A percentile compares a stretch with the other conserved stretches of the same genome.
Evolutionary conservation across 192 early-diverging fungal species (phyloP).

Genomic region (Podila epicladia): DNA sequence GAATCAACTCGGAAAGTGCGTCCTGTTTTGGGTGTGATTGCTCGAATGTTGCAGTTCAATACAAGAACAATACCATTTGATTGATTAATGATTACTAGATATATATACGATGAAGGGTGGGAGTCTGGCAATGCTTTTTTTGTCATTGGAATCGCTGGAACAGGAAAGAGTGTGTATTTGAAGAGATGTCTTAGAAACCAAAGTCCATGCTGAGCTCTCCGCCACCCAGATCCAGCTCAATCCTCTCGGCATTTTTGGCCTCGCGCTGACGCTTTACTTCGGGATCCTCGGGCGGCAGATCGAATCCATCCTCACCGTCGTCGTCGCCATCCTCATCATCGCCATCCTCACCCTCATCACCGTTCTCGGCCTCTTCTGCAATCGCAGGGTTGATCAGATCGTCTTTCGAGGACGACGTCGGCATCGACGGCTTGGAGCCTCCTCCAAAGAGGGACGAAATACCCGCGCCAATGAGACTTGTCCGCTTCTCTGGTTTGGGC

Average conservation of each 20-base stretch:
- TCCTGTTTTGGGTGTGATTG: too few species aligned
- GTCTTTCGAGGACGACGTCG: conserved; percentile 12
- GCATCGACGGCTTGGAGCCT: conserved; percentile 9
- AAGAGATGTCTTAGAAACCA: conserved; percentile 5
- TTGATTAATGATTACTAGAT: too few species aligned
- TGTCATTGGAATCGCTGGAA: too few species aligned
- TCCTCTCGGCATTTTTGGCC: conserved; percentile 29
- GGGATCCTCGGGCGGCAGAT: background rate
- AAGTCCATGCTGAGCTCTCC: conserved; percentile 31
- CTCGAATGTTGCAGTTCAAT: too few species aligned
- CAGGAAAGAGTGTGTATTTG: too few species aligned
- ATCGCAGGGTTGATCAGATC: conserved; percentile 8
- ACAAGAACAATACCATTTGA: too few species aligned
- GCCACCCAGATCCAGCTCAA: conserved; percentile 27
- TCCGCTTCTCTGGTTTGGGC: conserved; percentile 29
- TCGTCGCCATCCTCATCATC: conserved; percentile 8
- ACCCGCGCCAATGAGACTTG: conserved; percentile 30
- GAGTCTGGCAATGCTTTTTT: too few species aligned
- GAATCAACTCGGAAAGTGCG: too few species aligned
- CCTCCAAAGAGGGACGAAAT: conserved; percentile 17
- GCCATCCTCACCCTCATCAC: background rate
- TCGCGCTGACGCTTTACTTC: conserved; percentile 24
- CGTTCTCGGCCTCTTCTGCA: background rate
- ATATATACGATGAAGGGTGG: too few species aligned
- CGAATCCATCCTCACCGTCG: background rate